These are phyloP conservation scores for Petasospora fabianii DNA, from an alignment of 1,139 yeast species.

Conservation along the genomic window DNA sequence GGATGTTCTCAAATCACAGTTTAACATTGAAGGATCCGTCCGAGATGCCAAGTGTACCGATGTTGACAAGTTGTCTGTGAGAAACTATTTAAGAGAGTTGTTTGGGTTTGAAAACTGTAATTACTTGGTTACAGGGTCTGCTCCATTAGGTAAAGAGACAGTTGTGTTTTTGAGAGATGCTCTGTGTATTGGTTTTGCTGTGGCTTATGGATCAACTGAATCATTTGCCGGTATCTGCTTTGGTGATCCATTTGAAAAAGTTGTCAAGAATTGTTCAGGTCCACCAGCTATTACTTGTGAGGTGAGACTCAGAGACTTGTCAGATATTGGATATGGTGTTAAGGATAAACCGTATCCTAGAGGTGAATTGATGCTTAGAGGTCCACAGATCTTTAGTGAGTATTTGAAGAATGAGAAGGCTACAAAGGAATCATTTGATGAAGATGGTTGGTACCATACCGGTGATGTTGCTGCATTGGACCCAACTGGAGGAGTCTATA, in stretches of 20 bases:
- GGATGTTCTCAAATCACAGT: slow-evolving; percentile 28
- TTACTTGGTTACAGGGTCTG: slow-evolving; percentile 50
- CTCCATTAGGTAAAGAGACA: slow-evolving; percentile 54
- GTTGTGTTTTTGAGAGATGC: slow-evolving; percentile 49
- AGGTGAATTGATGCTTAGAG: slow-evolving; percentile 55
- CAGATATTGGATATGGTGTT: slow-evolving; percentile 53
- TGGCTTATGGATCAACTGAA: slow-evolving; percentile 67
- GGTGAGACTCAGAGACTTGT: slow-evolving; percentile 50
- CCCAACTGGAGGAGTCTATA: slow-evolving; percentile 43
- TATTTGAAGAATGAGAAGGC: slow-evolving; percentile 53
- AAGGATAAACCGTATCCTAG: slow-evolving; percentile 42
- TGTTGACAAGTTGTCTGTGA: slow-evolving; percentile 23
- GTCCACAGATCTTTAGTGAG: slow-evolving; percentile 53
- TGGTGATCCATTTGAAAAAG: slow-evolving; percentile 32
- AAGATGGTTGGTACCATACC: slow-evolving; percentile 62
- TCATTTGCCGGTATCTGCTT: slow-evolving; percentile 53
- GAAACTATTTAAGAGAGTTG: slow-evolving; percentile 39
- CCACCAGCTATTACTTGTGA: slow-evolving; percentile 43
- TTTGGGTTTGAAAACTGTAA: slow-evolving; percentile 49
- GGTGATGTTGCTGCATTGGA: slow-evolving; percentile 61
- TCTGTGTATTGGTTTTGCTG: slow-evolving; percentile 43
- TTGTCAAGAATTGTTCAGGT: slow-evolving; percentile 37
- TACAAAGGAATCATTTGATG: slow-evolving; percentile 44
- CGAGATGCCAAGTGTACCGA: slow-evolving; percentile 27
- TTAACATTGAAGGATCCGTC: slow-evolving; percentile 13